phyloP scores from a whole-genome alignment of 139 green algal species.

The Eudorina sp. region DNA sequence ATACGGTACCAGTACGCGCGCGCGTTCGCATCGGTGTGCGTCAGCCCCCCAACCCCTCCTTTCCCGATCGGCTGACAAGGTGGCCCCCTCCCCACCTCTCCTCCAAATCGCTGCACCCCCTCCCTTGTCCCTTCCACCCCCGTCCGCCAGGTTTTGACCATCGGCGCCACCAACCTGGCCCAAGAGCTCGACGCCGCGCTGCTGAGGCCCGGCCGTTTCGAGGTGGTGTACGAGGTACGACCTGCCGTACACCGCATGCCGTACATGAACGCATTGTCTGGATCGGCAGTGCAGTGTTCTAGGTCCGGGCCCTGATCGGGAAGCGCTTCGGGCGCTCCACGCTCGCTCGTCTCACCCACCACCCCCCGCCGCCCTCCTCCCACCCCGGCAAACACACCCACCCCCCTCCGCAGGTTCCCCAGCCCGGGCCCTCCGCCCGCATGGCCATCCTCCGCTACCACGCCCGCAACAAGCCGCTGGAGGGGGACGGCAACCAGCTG shows the following conservation, averaged over 20 bases:
- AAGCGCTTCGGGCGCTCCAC: too few relatives aligned
- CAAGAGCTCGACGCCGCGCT: slow-evolving; percentile 79
- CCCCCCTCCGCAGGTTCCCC: slow-evolving; percentile 43
- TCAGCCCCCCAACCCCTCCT: too few relatives aligned
- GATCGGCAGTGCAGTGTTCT: too few relatives aligned
- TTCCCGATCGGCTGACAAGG: too few relatives aligned
- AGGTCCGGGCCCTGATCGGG: too few relatives aligned
- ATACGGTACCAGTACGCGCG: too few relatives aligned
- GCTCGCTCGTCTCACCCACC: too few relatives aligned
- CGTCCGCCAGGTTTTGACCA: slow-evolving; percentile 71
- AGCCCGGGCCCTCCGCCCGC: slow-evolving; percentile 62
- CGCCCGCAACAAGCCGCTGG: slow-evolving; percentile 61
- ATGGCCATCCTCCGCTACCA: slow-evolving; percentile 74
- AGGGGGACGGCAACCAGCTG: slow-evolving; percentile 23
- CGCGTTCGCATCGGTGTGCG: too few relatives aligned
- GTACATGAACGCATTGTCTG: too few relatives aligned
- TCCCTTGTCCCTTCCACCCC: neutral
- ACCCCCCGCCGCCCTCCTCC: neutral
- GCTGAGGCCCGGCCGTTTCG: slow-evolving; percentile 75
- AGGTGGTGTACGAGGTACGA: slow-evolving; percentile 54
- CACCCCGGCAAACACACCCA: neutral
- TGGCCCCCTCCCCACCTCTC: too few relatives aligned
- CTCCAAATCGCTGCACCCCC: neutral
- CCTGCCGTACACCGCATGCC: too few relatives aligned
- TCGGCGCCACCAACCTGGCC: slow-evolving; percentile 83